A percentile compares a stretch with the other conserved stretches of the same genome.
Evolutionary conservation across 495 filamentous ascomycete genomes (phyloP).

Genomic region (Penicillium flavigenum): DNA sequence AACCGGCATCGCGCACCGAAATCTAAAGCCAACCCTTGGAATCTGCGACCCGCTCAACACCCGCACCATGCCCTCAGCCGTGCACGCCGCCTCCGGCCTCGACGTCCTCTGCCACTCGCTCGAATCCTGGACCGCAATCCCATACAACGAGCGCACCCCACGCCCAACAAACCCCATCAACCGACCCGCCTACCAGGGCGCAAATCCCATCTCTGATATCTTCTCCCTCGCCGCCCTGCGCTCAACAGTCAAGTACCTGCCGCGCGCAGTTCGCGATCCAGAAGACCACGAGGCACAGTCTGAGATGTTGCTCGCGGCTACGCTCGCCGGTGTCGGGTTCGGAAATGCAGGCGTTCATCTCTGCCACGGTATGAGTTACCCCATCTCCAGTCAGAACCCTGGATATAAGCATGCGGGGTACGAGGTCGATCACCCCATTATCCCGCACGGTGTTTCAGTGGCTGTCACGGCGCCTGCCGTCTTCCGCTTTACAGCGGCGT

Average conservation of each 20-base stretch:
- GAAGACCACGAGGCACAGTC: conserved; percentile 88
- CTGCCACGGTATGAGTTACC: conserved; percentile 97
- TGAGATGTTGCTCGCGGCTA: conserved; percentile 93
- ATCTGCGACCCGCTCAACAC: conserved; percentile 97
- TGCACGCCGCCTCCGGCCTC: conserved; percentile 82
- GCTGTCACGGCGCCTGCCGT: conserved; percentile 93
- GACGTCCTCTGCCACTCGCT: conserved; percentile 93
- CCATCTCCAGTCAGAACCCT: conserved; percentile 90
- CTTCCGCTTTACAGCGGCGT: conserved; percentile 86
- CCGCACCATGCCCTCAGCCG: conserved; percentile 88
- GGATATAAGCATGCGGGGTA: conserved; percentile 88
- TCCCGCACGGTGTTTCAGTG: conserved; percentile 93
- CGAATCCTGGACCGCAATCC: conserved; percentile 96
- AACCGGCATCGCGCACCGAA: conserved; percentile 91
- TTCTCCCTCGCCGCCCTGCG: conserved; percentile 83
- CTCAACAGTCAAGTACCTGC: conserved; percentile 84
- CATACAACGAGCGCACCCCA: conserved; percentile 79
- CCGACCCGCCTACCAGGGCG: conserved; percentile 91
- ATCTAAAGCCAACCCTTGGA: conserved; percentile 91
- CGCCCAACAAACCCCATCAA: conserved; percentile 87
- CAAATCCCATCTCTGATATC: conserved; percentile 95
- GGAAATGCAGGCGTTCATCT: conserved; percentile 97
- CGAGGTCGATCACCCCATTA: conserved; percentile 68
- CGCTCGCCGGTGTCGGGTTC: conserved; percentile 91
- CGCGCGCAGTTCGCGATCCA: conserved; percentile 77